phyloP scores from a whole-genome alignment of 768 basidiomycete species.

The Lentinula detonsa region DNA sequence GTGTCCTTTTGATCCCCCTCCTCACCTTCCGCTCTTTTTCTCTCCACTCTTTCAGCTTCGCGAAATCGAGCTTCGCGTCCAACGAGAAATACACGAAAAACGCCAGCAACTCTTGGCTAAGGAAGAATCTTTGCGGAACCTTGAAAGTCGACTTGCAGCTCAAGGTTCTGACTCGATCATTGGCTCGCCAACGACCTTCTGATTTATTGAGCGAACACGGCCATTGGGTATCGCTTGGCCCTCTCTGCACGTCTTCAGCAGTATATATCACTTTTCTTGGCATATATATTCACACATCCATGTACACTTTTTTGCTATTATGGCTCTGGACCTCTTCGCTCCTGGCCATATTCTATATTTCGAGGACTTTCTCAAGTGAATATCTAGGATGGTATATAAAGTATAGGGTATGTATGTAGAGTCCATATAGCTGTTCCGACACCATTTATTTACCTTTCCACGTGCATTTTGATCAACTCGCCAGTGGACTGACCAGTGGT shows the following conservation, averaged over 20 bases:
- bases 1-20: background rate
- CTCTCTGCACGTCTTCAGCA: background rate
- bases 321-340: too few species aligned
- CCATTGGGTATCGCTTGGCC: background rate
- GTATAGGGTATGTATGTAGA: too few species aligned
- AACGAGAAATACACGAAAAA: slow-evolving; percentile 85
- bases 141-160: slow-evolving; percentile 54
- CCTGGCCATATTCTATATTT: background rate
- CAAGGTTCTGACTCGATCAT: slow-evolving; percentile 29
- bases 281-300: background rate
- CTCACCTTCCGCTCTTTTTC: background rate
- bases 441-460: too few species aligned
- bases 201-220: background rate
- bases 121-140: slow-evolving; percentile 70
- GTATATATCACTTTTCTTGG: background rate
- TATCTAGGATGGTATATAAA: background rate
- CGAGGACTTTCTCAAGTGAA: background rate
- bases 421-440: too few species aligned
- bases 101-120: slow-evolving; percentile 82
- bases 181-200: background rate
- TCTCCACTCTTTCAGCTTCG: slow-evolving; percentile 38
- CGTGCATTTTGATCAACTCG: too few species aligned
- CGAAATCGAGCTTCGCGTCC: slow-evolving; percentile 81
- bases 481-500: too few species aligned
- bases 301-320: background rate